These are phyloP conservation scores for Ceratobasidium sp. DNA, from an alignment of 1,284 basidiomycete species.

Conservation along the genomic window DNA sequence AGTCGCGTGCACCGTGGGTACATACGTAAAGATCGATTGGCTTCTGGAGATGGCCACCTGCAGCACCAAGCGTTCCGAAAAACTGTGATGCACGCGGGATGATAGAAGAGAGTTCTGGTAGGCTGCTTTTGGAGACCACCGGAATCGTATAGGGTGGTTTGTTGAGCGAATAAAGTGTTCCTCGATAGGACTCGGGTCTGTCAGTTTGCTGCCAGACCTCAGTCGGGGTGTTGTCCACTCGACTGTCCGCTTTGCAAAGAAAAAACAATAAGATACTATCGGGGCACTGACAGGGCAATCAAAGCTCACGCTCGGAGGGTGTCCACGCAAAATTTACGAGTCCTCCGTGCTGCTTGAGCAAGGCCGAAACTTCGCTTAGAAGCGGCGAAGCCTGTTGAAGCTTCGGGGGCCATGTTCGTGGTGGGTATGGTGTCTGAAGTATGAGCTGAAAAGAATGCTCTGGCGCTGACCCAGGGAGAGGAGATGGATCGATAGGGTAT, in stretches of 20 bases:
- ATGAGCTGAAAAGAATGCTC: constrained; percentile 47
- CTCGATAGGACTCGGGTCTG: constrained; percentile 27
- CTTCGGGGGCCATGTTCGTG: constrained; percentile 46
- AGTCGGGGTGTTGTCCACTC: not conserved
- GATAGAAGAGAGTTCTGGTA: constrained; percentile 34
- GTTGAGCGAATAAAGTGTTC: constrained; percentile 27
- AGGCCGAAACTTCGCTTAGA: constrained; percentile 36
- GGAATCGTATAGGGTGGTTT: constrained; percentile 32
- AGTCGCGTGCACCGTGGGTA: constrained; percentile 78
- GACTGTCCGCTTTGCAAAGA: constrained; percentile 1
- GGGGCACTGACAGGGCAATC: constrained; percentile 1
- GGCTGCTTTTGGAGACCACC: constrained; percentile 27
- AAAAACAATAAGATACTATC: not conserved
- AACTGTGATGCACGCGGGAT: constrained; percentile 22
- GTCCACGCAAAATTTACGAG: constrained; percentile 46
- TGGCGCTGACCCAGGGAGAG: constrained; percentile 45
- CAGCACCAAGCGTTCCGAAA: constrained; percentile 17
- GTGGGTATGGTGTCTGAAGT: constrained; percentile 45
- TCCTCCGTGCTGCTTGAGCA: constrained; percentile 43
- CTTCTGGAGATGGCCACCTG: not conserved
- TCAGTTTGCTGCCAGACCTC: constrained; percentile 20
- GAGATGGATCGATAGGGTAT: constrained; percentile 46
- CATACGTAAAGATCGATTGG: constrained; percentile 72
- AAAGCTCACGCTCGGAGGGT: constrained; percentile 33
- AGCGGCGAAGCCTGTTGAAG: constrained; percentile 46